Conservation (phyloP, 257 asterid species). For the Solanum medicagineum region DNA sequence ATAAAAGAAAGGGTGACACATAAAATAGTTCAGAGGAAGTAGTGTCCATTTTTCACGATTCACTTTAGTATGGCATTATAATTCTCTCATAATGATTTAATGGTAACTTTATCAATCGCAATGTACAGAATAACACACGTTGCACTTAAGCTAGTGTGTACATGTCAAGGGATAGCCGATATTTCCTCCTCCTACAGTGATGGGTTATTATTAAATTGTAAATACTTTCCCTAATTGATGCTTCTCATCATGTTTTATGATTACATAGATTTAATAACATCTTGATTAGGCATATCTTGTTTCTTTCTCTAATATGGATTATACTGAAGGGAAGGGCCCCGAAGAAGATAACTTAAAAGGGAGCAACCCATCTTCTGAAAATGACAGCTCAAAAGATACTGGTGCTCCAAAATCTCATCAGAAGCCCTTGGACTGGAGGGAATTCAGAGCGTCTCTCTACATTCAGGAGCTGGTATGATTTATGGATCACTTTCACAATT, state of each 20-base stretch:
- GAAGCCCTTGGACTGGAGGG: conserved; percentile 63
- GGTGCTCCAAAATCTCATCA: conserved; percentile 31
- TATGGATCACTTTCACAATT: neutral
- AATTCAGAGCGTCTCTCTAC: conserved; percentile 35
- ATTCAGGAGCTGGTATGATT: conserved; percentile 28
- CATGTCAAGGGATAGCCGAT: neutral
- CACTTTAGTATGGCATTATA: neutral
- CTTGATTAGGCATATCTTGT: neutral
- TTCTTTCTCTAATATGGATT: neutral
- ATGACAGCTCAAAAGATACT: conserved; percentile 32
- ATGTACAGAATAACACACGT: neutral
- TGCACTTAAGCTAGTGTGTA: neutral
- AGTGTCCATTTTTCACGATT: neutral
- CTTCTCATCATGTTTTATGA: neutral
- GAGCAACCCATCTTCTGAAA: conserved; percentile 34
- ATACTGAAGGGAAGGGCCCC: conserved; percentile 19
- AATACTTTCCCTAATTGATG: neutral
- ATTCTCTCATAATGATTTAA: neutral
- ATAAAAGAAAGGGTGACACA: too few species aligned
- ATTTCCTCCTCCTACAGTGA: neutral
- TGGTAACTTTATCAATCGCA: neutral
- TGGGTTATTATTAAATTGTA: neutral
- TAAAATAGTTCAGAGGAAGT: neutral
- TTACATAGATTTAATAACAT: neutral
- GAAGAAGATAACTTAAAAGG: conserved; percentile 60